Conservation (phyloP, 2,329 filamentous ascomycete genomes). For the Aspergillus japonicus region DNA sequence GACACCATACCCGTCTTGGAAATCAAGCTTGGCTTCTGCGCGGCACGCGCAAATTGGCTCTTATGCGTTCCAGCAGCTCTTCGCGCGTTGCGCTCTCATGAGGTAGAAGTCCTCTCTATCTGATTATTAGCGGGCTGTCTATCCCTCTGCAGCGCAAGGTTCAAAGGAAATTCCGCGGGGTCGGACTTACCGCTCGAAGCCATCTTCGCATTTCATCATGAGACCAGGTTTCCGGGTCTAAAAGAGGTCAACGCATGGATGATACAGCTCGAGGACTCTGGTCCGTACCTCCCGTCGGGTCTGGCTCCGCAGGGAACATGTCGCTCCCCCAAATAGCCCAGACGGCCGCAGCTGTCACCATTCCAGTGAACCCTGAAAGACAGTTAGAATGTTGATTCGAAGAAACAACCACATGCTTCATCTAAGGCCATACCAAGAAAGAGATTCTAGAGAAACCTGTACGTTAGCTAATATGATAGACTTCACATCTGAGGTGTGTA, state of each 20-base stretch:
- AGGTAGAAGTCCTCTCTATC: slow-evolving; percentile 64
- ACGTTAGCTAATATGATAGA: slow-evolving; percentile 12
- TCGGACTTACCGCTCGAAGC: slow-evolving; percentile 68
- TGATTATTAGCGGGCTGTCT: slow-evolving; percentile 4
- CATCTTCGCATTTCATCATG: slow-evolving; percentile 75
- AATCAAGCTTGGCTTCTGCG: slow-evolving; percentile 20
- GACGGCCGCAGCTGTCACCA: slow-evolving; percentile 75
- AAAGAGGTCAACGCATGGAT: slow-evolving; percentile 11
- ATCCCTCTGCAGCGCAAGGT: background rate
- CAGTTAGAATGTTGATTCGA: slow-evolving; percentile 20
- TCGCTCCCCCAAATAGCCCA: slow-evolving; percentile 86
- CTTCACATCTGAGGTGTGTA: slow-evolving; percentile 35
- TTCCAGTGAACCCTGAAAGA: slow-evolving; percentile 69
- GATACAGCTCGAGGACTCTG: background rate
- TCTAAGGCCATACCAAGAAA: slow-evolving; percentile 59
- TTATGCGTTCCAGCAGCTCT: slow-evolving; percentile 66
- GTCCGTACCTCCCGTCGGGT: slow-evolving; percentile 70
- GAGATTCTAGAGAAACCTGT: slow-evolving; percentile 56
- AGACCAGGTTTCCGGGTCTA: slow-evolving; percentile 71
- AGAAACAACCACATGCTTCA: background rate
- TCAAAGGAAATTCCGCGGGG: too few species aligned
- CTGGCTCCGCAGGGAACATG: slow-evolving; percentile 71
- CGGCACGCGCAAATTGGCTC: slow-evolving; percentile 62
- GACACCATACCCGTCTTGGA: background rate
- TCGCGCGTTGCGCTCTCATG: slow-evolving; percentile 59